Conservation (phyloP, 352 stramenopile genomes). For the Blastocystis sp. region DNA sequence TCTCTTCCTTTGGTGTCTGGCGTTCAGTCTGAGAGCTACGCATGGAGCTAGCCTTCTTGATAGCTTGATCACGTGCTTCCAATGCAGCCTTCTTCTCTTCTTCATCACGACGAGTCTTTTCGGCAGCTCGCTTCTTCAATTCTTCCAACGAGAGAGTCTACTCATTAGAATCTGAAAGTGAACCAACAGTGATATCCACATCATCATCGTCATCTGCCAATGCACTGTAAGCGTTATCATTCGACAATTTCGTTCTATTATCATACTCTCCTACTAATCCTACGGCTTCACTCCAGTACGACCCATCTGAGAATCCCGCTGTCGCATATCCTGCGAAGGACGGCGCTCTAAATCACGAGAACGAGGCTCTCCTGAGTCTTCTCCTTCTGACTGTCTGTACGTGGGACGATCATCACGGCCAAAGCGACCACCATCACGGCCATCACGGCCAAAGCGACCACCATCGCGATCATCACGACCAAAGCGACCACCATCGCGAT, state of each 20-base stretch:
- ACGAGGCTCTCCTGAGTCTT: not conserved
- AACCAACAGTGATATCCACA: not conserved
- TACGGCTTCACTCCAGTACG: not conserved
- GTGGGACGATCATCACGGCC: not conserved
- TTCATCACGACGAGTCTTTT: not conserved
- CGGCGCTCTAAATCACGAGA: not conserved
- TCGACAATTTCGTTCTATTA: not conserved
- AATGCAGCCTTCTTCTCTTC: constrained; percentile 1
- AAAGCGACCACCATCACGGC: not conserved
- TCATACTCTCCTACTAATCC: not conserved
- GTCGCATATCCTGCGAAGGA: not conserved
- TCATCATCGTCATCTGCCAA: not conserved
- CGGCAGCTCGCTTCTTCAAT: constrained; percentile 12
- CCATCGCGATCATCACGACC: not conserved
- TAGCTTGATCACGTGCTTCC: not conserved
- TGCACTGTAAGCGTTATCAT: not conserved
- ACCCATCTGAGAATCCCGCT: not conserved
- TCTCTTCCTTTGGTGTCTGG: not conserved
- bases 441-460: not conserved
- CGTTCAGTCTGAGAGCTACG: not conserved
- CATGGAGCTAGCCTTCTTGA: not conserved
- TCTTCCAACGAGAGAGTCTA: constrained; percentile 36
- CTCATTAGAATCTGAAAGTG: not conserved
- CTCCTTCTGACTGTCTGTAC: not conserved
- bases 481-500: not conserved